Evolutionary conservation across 192 early-diverging fungal genomes (phyloP), one percentile per base, ranked within the genome.

Genomic region (Podila epicladia): DNA sequence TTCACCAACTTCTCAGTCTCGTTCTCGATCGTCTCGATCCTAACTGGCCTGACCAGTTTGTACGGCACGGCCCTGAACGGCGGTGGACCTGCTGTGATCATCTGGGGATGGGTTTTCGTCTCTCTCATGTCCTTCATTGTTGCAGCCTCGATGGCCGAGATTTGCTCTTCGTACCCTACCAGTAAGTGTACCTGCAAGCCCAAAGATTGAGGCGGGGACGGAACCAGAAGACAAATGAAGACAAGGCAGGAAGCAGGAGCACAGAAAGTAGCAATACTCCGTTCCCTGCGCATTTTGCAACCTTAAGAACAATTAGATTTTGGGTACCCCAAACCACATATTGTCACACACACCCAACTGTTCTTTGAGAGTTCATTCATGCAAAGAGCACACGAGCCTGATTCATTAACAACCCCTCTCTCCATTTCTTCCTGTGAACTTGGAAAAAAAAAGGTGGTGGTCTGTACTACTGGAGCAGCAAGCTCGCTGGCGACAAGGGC

Each of bases 61-160:
- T 83, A 85, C 68, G 86, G 86, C 29, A 70, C 72, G 12, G 82
- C 84, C 41, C 31, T 87, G 45, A 75, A 73, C 38, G 74, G 84
- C 12, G 86, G 86, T 32, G 86, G 86, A 24, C 86, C 86, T 13
- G 79, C 72, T 6, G 74, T 80, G 53, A 76, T 87, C 41, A 83
- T 85, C 24, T 87, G 82, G 74, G 84, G 84, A 37, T 87, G 86
- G 86, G 76, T 87, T 19, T 74, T 82, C 48, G 83, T 84, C 3
- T 73, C 76, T 5, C 60, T 74, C 32, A 85, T 87, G 83, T 82
- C 82, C 32, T 62, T 66, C 41, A 74, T 70, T 55, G 84, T 85
- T 26, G 82, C 75, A 5, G 63, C 80, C 19, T 69, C 74, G 20
- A 84, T 88, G 85, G 84, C 87, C 13, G 87, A 88, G 65, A 80